These are phyloP conservation scores for Panellus pusillus DNA, from an alignment of 768 basidiomycete genomes.

Conservation along the genomic window DNA sequence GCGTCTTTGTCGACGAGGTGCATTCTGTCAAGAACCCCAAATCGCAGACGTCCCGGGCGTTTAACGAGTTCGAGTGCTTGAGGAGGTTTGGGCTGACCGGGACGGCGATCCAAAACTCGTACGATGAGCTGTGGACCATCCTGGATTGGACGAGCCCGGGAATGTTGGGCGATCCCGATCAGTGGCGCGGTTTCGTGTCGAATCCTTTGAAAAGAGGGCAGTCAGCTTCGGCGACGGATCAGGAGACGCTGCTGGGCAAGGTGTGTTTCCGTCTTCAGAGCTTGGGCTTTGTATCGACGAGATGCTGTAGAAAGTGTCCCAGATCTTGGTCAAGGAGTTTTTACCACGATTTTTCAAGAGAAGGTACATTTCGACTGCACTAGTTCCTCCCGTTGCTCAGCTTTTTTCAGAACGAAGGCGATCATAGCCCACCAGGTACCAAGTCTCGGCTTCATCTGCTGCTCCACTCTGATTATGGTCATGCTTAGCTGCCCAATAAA, in stretches of 20 bases:
- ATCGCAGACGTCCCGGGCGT: conserved; percentile 65
- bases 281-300: neutral
- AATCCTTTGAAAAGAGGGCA: conserved; percentile 71
- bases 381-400: neutral
- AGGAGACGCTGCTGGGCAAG: conserved; percentile 54
- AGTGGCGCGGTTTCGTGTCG: conserved; percentile 78
- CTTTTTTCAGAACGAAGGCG: conserved; percentile 61
- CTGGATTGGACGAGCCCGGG: conserved; percentile 92
- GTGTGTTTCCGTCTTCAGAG: conserved; percentile 34
- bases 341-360: conserved; percentile 84
- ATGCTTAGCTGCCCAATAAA: conserved; percentile 76
- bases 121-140: conserved; percentile 89
- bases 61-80: conserved; percentile 65
- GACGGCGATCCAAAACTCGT: conserved; percentile 79
- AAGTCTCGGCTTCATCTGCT: neutral
- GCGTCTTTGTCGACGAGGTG: conserved; percentile 84
- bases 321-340: conserved; percentile 60
- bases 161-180: conserved; percentile 61
- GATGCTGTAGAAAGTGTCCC: conserved; percentile 54
- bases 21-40: conserved; percentile 84
- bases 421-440: conserved; percentile 71
- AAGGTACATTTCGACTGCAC: conserved; percentile 42
- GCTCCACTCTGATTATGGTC: neutral
- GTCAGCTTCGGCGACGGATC: conserved; percentile 57
- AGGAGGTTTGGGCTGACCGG: conserved; percentile 87